Percentiles rank a stretch among this genome's conserved stretches.
phyloP scores from a whole-genome alignment of 2,329 filamentous ascomycete genomes.

The Stemphylium lycopersici region DNA sequence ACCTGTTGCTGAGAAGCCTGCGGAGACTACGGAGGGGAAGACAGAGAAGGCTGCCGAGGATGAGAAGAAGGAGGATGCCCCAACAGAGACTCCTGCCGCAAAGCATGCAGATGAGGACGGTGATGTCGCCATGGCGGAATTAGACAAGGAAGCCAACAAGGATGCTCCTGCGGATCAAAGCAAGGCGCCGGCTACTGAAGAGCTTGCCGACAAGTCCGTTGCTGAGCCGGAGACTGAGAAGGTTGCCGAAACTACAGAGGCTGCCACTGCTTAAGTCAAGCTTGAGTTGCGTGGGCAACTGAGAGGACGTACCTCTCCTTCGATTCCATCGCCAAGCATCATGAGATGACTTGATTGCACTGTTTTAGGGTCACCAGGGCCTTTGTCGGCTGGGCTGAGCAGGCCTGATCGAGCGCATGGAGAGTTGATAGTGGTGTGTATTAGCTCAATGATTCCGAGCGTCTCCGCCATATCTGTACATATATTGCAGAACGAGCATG shows the following conservation, averaged over 20 bases:
- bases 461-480: conserved; percentile 11
- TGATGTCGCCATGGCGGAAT: conserved; percentile 36
- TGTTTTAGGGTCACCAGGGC: not conserved
- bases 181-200: conserved; percentile 16
- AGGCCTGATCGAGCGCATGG: not conserved
- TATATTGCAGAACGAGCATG: conserved; percentile 21
- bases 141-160: conserved; percentile 25
- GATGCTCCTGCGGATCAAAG: conserved; percentile 26
- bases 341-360: not conserved
- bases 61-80: conserved; percentile 29
- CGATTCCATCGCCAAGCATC: not conserved
- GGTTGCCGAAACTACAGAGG: conserved; percentile 8
- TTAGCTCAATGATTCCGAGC: conserved; percentile 2
- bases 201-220: conserved; percentile 14
- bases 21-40: conserved; percentile 29
- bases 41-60: conserved; percentile 44
- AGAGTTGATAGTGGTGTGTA: not conserved
- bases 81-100: conserved; percentile 23
- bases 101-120: conserved; percentile 32
- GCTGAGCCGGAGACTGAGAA: conserved; percentile 19
- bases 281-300: not conserved
- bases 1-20: conserved; percentile 43
- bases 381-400: not conserved
- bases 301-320: not conserved
- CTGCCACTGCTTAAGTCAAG: conserved; percentile 6